A percentile compares a stretch with the other conserved stretches of the same genome.
Evolutionary conservation across 371 early-diverging fungal genomes (phyloP).

Genomic region (Syncephalastrum monosporum): DNA sequence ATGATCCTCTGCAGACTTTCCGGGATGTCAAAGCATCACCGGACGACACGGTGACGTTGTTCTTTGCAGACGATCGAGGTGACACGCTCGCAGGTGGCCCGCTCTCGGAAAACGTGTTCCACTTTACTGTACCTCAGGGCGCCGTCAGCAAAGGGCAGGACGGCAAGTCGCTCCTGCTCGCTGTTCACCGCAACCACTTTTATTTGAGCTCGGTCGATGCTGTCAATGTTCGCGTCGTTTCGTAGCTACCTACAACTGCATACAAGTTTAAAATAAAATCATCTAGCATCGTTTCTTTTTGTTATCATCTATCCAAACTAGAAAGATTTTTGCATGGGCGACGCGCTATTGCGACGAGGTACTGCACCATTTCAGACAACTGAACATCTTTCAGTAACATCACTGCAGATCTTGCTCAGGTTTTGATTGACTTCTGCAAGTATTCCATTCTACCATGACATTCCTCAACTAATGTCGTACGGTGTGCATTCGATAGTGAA

Average conservation of each 20-base stretch:
- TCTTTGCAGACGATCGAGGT: conserved; percentile 26
- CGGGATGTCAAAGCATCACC: conserved; percentile 4
- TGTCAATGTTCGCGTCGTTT: conserved; percentile 22
- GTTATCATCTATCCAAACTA: too few relatives aligned
- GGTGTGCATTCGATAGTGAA: conserved; percentile 30
- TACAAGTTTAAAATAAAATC: background rate
- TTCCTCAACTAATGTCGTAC: background rate
- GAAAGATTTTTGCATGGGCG: too few relatives aligned
- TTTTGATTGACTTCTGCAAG: conserved; percentile 28
- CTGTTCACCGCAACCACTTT: conserved; percentile 25
- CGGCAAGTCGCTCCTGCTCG: conserved; percentile 30
- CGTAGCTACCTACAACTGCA: conserved; percentile 1
- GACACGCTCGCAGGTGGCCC: conserved; percentile 25
- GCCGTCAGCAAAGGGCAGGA: conserved; percentile 15
- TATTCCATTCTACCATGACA: conserved; percentile 4
- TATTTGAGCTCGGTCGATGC: conserved; percentile 31
- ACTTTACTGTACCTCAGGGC: conserved; percentile 25
- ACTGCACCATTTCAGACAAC: too few relatives aligned
- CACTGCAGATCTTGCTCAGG: conserved; percentile 10
- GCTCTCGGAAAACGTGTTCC: conserved; percentile 17
- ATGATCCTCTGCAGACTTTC: conserved; percentile 6
- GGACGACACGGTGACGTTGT: conserved; percentile 27
- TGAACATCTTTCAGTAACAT: too few relatives aligned
- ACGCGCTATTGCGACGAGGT: too few relatives aligned
- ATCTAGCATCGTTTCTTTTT: conserved; percentile 1